Evolutionary conservation across 257 asterid genomes (phyloP).

Genomic region (Rubia yunnanensis): DNA sequence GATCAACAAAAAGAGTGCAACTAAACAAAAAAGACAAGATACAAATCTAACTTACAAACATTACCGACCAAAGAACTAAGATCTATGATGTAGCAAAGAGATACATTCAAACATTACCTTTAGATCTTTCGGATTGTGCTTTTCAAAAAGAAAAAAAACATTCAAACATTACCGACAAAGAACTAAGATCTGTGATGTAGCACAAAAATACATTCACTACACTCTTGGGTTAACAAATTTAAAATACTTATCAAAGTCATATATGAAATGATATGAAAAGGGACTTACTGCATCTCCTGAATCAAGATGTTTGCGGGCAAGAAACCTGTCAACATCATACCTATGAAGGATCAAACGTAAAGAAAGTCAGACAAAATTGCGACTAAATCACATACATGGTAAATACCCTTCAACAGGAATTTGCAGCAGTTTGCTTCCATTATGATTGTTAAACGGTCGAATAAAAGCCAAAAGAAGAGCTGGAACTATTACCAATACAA

Average conservation of each 20-base stretch:
- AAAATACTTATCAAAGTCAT: not conserved
- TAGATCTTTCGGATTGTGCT: no score
- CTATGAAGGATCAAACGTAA: constrained; percentile 28
- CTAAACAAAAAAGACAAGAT: no score
- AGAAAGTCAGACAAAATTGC: not conserved
- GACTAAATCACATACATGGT: not conserved
- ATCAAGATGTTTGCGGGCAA: constrained; percentile 43
- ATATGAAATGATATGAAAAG: not conserved
- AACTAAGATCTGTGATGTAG: no score
- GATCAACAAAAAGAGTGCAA: no score
- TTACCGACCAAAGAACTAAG: no score
- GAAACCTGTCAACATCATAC: constrained; percentile 76
- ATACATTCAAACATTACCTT: not conserved
- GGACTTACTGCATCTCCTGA: constrained; percentile 77
- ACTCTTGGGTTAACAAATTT: not conserved
- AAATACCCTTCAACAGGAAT: not conserved
- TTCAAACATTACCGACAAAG: no score
- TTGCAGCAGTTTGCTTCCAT: not conserved
- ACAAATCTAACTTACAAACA: no score
- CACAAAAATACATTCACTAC: not conserved
- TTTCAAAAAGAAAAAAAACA: no score
- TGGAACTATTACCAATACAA: not conserved
- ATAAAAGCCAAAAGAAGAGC: no score
- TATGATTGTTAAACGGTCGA: no score
- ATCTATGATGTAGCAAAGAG: no score